phyloP scores from a whole-genome alignment of 1,139 yeast genomes.

The Pichiaceae sp. region DNA sequence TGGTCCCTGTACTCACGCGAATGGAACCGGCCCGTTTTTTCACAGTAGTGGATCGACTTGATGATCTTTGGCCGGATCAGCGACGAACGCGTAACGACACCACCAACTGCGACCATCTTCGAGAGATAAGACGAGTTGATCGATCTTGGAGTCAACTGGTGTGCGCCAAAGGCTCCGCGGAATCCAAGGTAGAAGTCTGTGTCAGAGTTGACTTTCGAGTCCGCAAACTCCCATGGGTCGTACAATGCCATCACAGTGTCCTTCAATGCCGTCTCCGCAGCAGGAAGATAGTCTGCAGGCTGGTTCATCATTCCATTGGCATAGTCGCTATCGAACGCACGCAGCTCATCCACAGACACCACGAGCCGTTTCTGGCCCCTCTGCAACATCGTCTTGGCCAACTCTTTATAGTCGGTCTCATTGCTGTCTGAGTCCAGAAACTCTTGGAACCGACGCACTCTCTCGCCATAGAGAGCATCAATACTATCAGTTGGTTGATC shows the following conservation, averaged over 20 bases:
- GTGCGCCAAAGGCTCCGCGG: slow-evolving; percentile 87
- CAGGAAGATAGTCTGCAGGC: slow-evolving; percentile 85
- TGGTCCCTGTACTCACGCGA: slow-evolving; percentile 91
- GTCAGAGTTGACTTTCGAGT: slow-evolving; percentile 46
- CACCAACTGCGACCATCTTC: slow-evolving; percentile 82
- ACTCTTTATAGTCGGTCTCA: slow-evolving; percentile 55
- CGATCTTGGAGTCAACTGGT: slow-evolving; percentile 82
- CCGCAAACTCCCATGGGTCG: slow-evolving; percentile 45
- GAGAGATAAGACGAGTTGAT: slow-evolving; percentile 71
- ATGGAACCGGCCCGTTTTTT: slow-evolving; percentile 72
- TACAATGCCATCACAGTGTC: slow-evolving; percentile 69
- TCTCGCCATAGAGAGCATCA: slow-evolving; percentile 44
- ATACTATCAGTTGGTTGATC: slow-evolving; percentile 19
- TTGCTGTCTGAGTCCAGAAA: slow-evolving; percentile 53
- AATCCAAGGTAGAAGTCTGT: slow-evolving; percentile 73
- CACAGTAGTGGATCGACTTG: slow-evolving; percentile 91
- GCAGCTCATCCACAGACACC: slow-evolving; percentile 76
- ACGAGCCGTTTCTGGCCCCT: slow-evolving; percentile 59
- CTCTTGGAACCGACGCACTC: slow-evolving; percentile 84
- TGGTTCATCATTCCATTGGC: slow-evolving; percentile 70
- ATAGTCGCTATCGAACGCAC: slow-evolving; percentile 72
- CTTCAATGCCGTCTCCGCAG: slow-evolving; percentile 79
- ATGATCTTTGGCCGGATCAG: slow-evolving; percentile 87
- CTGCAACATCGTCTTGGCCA: slow-evolving; percentile 63
- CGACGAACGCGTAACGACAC: slow-evolving; percentile 91